These are phyloP conservation scores for Inga leiocalycina DNA, from an alignment of 306 rosid species.

Conservation along the genomic window DNA sequence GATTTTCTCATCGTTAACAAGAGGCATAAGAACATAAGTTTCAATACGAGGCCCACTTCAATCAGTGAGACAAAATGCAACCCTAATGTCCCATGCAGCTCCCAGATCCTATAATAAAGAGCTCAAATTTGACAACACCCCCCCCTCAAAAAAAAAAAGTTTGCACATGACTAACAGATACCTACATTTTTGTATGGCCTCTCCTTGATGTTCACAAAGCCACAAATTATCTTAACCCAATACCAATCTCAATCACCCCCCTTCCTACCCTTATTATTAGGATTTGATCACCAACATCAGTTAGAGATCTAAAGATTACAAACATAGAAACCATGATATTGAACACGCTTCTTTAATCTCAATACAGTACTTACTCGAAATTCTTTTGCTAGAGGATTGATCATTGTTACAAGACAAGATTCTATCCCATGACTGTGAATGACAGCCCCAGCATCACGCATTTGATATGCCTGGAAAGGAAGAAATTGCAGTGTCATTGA, in stretches of 20 bases:
- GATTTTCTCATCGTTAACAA: background rate
- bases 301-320: slow-evolving; percentile 23
- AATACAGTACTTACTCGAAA: slow-evolving; percentile 73
- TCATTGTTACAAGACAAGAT: slow-evolving; percentile 89
- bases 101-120: background rate
- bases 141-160: too few species aligned
- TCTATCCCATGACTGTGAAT: slow-evolving; percentile 92
- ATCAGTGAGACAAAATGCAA: slow-evolving; percentile 2
- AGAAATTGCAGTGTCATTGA: slow-evolving; percentile 1
- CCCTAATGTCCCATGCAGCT: slow-evolving; percentile 33
- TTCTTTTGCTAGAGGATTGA: slow-evolving; percentile 83
- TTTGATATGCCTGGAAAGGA: slow-evolving; percentile 73
- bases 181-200: background rate
- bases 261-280: background rate
- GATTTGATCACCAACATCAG: slow-evolving; percentile 13
- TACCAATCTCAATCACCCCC: slow-evolving; percentile 14
- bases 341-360: slow-evolving; percentile 24
- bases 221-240: slow-evolving; percentile 11
- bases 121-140: too few species aligned
- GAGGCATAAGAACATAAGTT: background rate
- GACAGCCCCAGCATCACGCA: slow-evolving; percentile 87
- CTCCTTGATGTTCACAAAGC: slow-evolving; percentile 9
- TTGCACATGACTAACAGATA: too few species aligned
- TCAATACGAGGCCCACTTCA: slow-evolving; percentile 14
- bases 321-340: slow-evolving; percentile 16